A percentile compares a stretch with the other conserved stretches of the same genome.
phyloP scores from a whole-genome alignment of 1,284 basidiomycete genomes.

The Irpex sp. region DNA sequence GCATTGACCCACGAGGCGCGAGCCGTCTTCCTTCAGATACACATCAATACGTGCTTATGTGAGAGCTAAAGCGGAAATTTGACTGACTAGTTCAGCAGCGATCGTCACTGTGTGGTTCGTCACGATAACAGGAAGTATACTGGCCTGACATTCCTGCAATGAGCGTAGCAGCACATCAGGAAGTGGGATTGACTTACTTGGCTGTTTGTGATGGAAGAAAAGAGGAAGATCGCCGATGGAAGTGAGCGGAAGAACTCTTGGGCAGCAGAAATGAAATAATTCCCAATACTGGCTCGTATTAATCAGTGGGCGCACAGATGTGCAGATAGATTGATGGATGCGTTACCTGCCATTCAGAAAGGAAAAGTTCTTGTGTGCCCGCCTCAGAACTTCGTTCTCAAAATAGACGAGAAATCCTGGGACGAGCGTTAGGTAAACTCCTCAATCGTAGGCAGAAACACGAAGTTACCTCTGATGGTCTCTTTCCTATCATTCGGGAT shows the following conservation, averaged over 20 bases:
- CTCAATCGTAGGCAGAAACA: not conserved
- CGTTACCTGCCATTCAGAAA: constrained; percentile 79
- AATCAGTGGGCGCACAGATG: not conserved
- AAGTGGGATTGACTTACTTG: constrained; percentile 30
- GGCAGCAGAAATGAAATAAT: constrained; percentile 86
- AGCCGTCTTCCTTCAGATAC: constrained; percentile 63
- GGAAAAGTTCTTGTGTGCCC: constrained; percentile 90
- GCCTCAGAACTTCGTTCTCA: constrained; percentile 80
- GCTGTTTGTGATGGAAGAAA: constrained; percentile 88
- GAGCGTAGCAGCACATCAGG: constrained; percentile 2
- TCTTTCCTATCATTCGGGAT: constrained; percentile 94
- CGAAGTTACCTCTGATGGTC: constrained; percentile 66
- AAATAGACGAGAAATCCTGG: constrained; percentile 88
- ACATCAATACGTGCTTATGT: constrained; percentile 3
- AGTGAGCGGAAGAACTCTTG: constrained; percentile 86
- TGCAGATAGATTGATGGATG: not conserved
- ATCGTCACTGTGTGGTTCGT: constrained; percentile 98
- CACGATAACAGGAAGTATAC: constrained; percentile 86
- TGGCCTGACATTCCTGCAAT: constrained; percentile 44
- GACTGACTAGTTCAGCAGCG: constrained; percentile 84
- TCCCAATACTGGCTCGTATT: constrained; percentile 65
- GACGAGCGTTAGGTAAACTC: not conserved
- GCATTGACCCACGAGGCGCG: constrained; percentile 88
- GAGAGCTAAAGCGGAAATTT: constrained; percentile 7
- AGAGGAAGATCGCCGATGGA: constrained; percentile 93